Evolutionary conservation across 768 basidiomycete genomes (phyloP), one percentile per base, ranked within the genome.

Genomic region (Suillus discolor): DNA sequence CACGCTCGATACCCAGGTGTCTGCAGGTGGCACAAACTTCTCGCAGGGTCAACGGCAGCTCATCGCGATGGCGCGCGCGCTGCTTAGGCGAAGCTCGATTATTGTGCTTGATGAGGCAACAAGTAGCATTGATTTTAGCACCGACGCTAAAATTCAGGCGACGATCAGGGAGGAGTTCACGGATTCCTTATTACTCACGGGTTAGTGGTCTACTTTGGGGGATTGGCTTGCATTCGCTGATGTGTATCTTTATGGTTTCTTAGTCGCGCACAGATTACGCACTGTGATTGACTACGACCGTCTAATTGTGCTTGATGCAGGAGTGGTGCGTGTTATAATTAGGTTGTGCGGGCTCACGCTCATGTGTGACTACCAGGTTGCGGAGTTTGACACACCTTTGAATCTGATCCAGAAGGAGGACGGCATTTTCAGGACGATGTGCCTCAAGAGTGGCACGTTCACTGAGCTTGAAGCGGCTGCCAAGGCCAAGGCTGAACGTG

Each of bases 21-120:
- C 93, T 0, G 83, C 92, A 1, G 94, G 94, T 0, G 95, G 95
- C 0, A 83, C 88, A 38, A 97, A 97, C 79, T 96, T 97, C 76
- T 96, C 93, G 1, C 93, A 95, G 66, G 96, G 96, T 12, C 95
- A 98, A 73, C 77, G 94, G 12, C 96, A 98, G 71, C 79, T 94
- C 18, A 91, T 95, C 62, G 90, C 92, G 1, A 90, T 94, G 90
- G 93, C 93, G 0, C 84, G 93, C 6, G 92, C 93, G 0, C 79
- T 94, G 25, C 80, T 94, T 38, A 81, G 91, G 20, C 83, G 86
- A 8, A 92, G 88, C 71, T 79, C 88, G 15, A 86, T 94, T 68
- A 88, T 94, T 61, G 85, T 94, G 18, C 79, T 94, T 45, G 93
- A 93, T 68, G 92, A 94, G 70, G 93, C 93, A 16, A 94, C 92